These are phyloP conservation scores for Crithidia acanthocephali DNA, from an alignment of 208 protist species.

Conservation along the genomic window DNA sequence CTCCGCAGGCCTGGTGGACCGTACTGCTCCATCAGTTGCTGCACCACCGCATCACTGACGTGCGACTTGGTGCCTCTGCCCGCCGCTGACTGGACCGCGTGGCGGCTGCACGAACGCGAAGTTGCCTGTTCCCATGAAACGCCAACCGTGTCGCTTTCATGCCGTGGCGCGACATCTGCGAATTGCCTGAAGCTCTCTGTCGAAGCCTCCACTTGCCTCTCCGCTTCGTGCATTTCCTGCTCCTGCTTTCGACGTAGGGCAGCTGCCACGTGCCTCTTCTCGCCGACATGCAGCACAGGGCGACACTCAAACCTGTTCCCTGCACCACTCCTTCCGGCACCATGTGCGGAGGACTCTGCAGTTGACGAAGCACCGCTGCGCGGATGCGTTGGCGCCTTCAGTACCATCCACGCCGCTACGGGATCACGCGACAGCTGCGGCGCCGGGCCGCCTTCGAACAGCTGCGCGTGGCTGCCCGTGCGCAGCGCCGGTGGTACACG, in stretches of 20 bases:
- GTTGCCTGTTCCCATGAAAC: no score
- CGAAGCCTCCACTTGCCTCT: neutral
- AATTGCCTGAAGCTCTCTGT: no score
- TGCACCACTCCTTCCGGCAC: neutral
- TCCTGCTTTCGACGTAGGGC: neutral
- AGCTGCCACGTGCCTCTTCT: neutral
- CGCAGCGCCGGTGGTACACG: constrained; percentile 27
- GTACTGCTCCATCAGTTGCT: constrained; percentile 11
- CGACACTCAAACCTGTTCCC: neutral
- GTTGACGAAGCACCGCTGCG: neutral
- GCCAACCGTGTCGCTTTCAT: no score
- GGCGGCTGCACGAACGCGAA: no score
- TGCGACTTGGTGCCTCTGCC: constrained; percentile 1
- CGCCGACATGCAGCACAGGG: constrained; percentile 6
- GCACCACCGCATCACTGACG: constrained; percentile 19
- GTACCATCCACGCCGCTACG: constrained; percentile 4
- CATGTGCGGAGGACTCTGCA: neutral
- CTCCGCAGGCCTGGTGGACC: neutral
- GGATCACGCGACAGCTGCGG: neutral
- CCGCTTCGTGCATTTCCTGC: neutral
- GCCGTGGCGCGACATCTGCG: no score
- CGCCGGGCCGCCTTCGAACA: neutral
- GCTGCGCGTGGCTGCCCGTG: constrained; percentile 7
- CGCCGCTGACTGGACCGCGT: neutral
- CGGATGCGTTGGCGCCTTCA: neutral